A percentile compares a stretch with the other conserved stretches of the same genome.
Evolutionary conservation across 106 monocot genomes (phyloP).

Genomic region (Platanthera zijinensis): DNA sequence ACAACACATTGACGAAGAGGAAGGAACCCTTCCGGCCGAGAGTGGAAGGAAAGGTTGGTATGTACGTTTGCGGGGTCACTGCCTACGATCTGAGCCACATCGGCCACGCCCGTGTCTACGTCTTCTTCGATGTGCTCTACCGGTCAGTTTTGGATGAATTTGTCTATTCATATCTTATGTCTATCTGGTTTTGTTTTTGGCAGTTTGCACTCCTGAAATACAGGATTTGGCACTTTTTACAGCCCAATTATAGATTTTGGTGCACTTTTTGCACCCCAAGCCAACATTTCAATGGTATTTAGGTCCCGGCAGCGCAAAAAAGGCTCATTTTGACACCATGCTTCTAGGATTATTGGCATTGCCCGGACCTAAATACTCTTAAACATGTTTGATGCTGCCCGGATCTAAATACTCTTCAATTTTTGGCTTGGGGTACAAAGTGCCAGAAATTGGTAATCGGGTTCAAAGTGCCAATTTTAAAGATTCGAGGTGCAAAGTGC

Average conservation of each 20-base stretch:
- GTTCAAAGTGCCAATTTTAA: too few relatives aligned
- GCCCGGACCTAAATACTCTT: too few relatives aligned
- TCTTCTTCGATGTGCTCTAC: constrained; percentile 80
- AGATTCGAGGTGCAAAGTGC: too few relatives aligned
- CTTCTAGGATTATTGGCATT: too few relatives aligned
- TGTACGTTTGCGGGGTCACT: constrained; percentile 94
- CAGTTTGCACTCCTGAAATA: not conserved
- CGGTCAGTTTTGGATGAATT: constrained; percentile 23
- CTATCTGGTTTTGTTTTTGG: not conserved
- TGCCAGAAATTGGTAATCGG: too few relatives aligned
- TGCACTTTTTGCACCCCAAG: not conserved
- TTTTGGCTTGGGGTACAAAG: too few relatives aligned
- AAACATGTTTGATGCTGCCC: too few relatives aligned
- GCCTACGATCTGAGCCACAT: constrained; percentile 87
- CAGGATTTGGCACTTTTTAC: not conserved
- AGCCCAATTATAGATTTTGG: too few relatives aligned
- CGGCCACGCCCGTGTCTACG: constrained; percentile 85
- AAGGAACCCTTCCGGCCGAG: constrained; percentile 63
- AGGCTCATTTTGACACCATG: too few relatives aligned
- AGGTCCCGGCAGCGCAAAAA: too few relatives aligned
- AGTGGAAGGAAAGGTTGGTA: constrained; percentile 62
- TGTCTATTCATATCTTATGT: not conserved
- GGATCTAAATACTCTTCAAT: too few relatives aligned
- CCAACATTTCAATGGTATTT: not conserved
- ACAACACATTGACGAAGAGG: constrained; percentile 63